Percentiles rank a stretch among this genome's conserved stretches.
Evolutionary conservation across 345 rosid species (phyloP).

Genomic region (Streptanthus diversifolius): DNA sequence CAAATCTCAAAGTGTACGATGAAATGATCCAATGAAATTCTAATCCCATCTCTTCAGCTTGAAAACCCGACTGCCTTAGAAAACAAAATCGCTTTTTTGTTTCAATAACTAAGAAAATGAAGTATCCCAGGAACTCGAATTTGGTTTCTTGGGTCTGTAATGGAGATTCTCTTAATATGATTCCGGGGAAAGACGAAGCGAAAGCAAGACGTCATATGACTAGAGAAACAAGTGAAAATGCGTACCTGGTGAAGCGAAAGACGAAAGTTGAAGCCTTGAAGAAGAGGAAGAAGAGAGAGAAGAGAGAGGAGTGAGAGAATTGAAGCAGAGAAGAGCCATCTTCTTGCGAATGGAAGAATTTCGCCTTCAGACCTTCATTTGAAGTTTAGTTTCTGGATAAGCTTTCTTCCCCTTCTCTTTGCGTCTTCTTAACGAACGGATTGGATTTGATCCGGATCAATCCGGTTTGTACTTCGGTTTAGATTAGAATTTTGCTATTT

Average conservation of each 20-base stretch:
- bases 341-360: constrained; percentile 12
- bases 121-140: not conserved
- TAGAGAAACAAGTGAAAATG: not conserved
- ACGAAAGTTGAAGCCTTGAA: not conserved
- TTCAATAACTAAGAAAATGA: not conserved
- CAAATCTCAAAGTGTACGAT: constrained; percentile 2
- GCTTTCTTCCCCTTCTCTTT: not conserved
- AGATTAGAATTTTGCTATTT: not conserved
- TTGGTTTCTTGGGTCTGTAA: not conserved
- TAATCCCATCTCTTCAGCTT: not conserved
- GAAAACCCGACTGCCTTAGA: not conserved
- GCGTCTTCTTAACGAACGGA: constrained; percentile 26
- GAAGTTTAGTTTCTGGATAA: constrained; percentile 29
- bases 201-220: not conserved
- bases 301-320: constrained; percentile 28
- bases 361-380: constrained; percentile 25
- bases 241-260: constrained; percentile 28
- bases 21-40: constrained; percentile 14
- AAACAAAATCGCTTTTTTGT: not conserved
- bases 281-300: constrained; percentile 1
- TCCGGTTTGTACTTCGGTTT: not conserved
- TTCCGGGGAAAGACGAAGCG: not conserved
- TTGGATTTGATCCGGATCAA: constrained; percentile 9
- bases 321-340: constrained; percentile 40
- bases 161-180: not conserved